Conservation (phyloP, 106 monocot species). For the Gastrodia elata region DNA sequence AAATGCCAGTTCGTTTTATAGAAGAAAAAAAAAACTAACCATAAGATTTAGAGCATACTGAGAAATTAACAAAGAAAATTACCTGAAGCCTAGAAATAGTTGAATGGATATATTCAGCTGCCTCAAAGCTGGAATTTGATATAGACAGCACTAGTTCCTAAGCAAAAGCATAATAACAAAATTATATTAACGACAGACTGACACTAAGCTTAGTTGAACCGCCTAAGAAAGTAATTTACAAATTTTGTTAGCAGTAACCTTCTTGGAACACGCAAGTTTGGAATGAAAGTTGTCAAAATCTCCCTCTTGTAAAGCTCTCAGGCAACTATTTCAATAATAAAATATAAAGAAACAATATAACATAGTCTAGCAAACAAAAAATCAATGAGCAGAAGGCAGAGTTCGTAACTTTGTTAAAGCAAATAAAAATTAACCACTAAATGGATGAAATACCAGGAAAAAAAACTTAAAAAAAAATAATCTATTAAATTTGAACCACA, state of each 20-base stretch:
- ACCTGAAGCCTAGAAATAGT: constrained; percentile 85
- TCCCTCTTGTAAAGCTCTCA: constrained; percentile 89
- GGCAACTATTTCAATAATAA: constrained; percentile 51
- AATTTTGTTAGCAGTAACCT: constrained; percentile 24
- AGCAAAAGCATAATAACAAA: background rate
- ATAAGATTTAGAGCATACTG: background rate
- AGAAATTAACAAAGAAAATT: constrained; percentile 4
- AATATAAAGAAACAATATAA: background rate
- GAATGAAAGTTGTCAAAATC: constrained; percentile 45
- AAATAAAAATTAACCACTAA: too few relatives aligned
- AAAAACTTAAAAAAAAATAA: too few relatives aligned
- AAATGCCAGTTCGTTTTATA: background rate
- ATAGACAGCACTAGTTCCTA: constrained; percentile 66
- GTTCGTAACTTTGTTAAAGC: background rate
- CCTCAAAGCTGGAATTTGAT: constrained; percentile 72
- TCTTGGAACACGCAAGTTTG: constrained; percentile 58
- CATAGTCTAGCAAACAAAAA: background rate
- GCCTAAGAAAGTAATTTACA: background rate
- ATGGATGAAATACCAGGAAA: too few relatives aligned
- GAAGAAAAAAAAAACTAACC: background rate
- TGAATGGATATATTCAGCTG: constrained; percentile 73
- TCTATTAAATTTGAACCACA: too few relatives aligned
- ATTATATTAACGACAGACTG: background rate
- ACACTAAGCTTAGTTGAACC: background rate
- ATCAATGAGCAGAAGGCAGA: background rate